Percentiles rank a stretch among this genome's conserved stretches.
Conservation (phyloP, 1,284 basidiomycete species). For the Rhodotorula sp. region DNA sequence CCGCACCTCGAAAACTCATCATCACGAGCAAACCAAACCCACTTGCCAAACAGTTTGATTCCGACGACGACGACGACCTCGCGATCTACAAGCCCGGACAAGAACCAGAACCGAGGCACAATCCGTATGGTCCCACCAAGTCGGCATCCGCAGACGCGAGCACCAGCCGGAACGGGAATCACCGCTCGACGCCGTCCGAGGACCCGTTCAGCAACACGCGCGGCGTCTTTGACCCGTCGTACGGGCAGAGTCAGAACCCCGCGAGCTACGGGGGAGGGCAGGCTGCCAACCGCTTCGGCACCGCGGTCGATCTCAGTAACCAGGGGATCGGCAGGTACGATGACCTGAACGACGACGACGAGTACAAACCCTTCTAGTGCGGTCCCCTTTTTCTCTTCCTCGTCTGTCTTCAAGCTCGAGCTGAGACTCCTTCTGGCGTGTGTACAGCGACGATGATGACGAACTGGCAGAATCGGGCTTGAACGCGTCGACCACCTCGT, state of each 20-base stretch:
- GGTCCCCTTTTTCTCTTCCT: not conserved
- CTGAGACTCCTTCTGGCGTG: not conserved
- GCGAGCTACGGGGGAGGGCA: conserved; percentile 42
- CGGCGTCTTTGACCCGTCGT: conserved; percentile 30
- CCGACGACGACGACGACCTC: conserved; percentile 41
- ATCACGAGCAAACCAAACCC: not conserved
- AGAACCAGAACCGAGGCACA: conserved; percentile 5
- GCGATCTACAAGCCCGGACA: conserved; percentile 27
- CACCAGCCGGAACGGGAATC: not conserved
- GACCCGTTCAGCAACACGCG: conserved; percentile 31
- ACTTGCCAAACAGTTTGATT: conserved; percentile 25
- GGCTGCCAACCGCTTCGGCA: conserved; percentile 38
- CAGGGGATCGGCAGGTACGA: conserved; percentile 13
- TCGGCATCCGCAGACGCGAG: not conserved
- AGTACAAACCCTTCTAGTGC: conserved; percentile 39
- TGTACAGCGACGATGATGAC: conserved; percentile 20
- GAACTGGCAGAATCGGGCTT: conserved; percentile 9
- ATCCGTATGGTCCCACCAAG: conserved; percentile 7
- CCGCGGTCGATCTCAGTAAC: conserved; percentile 38
- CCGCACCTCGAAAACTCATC: not conserved
- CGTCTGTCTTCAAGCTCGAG: too few relatives aligned
- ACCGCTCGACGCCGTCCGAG: conserved; percentile 4
- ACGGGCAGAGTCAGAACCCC: conserved; percentile 38
- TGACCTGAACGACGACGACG: conserved; percentile 20
- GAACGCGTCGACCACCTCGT: conserved; percentile 1